Evolutionary conservation across 768 basidiomycete species (phyloP).

Genomic region (Solioccasus polychromus): DNA sequence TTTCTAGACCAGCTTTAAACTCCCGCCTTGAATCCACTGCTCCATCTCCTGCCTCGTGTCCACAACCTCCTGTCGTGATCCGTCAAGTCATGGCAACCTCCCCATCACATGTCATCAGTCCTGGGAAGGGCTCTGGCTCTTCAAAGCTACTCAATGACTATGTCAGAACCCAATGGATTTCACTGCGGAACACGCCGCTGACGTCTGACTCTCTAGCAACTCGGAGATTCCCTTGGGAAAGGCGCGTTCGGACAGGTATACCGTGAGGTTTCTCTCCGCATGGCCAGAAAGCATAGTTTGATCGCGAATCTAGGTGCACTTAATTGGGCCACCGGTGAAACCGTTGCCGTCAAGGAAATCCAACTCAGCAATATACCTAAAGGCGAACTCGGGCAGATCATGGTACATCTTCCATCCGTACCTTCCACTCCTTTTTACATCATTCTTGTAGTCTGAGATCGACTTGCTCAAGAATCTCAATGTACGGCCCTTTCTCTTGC

Average conservation of each 20-base stretch:
- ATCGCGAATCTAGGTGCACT: constrained; percentile 64
- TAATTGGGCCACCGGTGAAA: constrained; percentile 97
- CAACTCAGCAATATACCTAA: constrained; percentile 92
- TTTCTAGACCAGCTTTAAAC: constrained; percentile 8
- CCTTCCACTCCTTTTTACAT: constrained; percentile 7
- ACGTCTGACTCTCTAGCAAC: constrained; percentile 58
- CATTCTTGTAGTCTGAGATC: constrained; percentile 76
- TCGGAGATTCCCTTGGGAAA: constrained; percentile 94
- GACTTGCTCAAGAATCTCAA: constrained; percentile 96
- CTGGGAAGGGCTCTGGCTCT: constrained; percentile 30
- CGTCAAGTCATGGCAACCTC: constrained; percentile 22
- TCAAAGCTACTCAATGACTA: constrained; percentile 66
- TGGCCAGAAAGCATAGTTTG: constrained; percentile 66
- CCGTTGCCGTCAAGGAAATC: constrained; percentile 98
- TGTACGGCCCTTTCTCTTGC: constrained; percentile 42
- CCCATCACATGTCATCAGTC: constrained; percentile 17
- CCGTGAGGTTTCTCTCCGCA: constrained; percentile 51
- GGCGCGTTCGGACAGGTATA: constrained; percentile 98
- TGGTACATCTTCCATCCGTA: constrained; percentile 50
- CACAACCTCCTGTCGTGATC: neutral
- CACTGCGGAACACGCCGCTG: constrained; percentile 1
- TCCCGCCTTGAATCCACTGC: neutral
- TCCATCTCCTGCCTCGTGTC: neutral
- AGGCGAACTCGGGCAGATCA: constrained; percentile 92
- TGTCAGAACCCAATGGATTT: constrained; percentile 35